Evolutionary conservation across 768 basidiomycete genomes (phyloP).

Genomic region (Pisolithus marmoratus): DNA sequence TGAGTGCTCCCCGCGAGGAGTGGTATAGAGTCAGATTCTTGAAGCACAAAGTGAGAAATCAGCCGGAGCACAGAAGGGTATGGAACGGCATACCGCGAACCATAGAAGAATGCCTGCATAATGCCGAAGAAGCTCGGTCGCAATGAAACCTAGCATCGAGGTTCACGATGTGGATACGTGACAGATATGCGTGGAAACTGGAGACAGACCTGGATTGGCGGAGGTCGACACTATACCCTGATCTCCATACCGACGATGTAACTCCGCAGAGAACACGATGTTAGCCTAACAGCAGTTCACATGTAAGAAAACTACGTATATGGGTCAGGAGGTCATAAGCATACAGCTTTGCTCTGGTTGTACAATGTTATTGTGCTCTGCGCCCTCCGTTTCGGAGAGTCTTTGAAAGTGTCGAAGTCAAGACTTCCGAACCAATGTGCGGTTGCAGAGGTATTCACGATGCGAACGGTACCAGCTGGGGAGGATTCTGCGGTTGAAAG

Average conservation of each 20-base stretch:
- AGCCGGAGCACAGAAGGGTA: not conserved
- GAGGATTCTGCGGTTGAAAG: slow-evolving; percentile 19
- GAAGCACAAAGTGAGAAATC: not conserved
- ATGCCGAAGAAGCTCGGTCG: slow-evolving; percentile 22
- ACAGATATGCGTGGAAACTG: too few relatives aligned
- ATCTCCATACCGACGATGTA: slow-evolving; percentile 36
- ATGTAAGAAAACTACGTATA: not conserved
- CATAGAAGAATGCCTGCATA: not conserved
- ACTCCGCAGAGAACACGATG: slow-evolving; percentile 37
- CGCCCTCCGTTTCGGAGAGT: slow-evolving; percentile 31
- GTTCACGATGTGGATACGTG: not conserved
- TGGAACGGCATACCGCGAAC: slow-evolving; percentile 7
- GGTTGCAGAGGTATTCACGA: slow-evolving; percentile 26
- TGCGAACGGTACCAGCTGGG: slow-evolving; percentile 21
- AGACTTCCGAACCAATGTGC: slow-evolving; percentile 15
- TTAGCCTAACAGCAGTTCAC: slow-evolving; percentile 31
- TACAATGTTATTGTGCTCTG: slow-evolving; percentile 21
- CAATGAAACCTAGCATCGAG: slow-evolving; percentile 5
- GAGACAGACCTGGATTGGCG: slow-evolving; percentile 34
- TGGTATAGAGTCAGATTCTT: slow-evolving; percentile 21
- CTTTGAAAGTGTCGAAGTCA: slow-evolving; percentile 35
- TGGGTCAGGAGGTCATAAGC: not conserved
- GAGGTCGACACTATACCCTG: slow-evolving; percentile 41
- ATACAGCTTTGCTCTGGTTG: slow-evolving; percentile 28
- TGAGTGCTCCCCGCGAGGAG: slow-evolving; percentile 38